phyloP scores from a whole-genome alignment of 805 yeast species.

The Candida koratica region DNA sequence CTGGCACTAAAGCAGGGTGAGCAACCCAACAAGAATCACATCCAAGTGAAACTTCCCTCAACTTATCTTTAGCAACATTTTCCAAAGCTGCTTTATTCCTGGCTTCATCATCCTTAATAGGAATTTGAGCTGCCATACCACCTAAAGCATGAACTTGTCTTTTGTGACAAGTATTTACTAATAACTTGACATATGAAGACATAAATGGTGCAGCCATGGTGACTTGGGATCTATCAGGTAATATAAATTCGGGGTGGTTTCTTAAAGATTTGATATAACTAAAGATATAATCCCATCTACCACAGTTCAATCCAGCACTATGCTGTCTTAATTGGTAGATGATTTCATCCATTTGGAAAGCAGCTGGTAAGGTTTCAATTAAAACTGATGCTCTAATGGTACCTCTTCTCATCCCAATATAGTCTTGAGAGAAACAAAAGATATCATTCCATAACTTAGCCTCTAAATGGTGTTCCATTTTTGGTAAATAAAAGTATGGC shows the following conservation, averaged over 20 bases:
- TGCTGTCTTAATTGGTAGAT: slow-evolving; percentile 73
- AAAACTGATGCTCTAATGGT: slow-evolving; percentile 77
- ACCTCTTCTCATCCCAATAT: slow-evolving; percentile 64
- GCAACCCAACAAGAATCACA: slow-evolving; percentile 92
- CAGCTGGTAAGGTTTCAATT: slow-evolving; percentile 81
- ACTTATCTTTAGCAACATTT: slow-evolving; percentile 70
- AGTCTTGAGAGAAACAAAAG: slow-evolving; percentile 72
- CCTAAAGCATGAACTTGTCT: slow-evolving; percentile 86
- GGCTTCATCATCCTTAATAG: slow-evolving; percentile 65
- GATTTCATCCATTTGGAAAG: slow-evolving; percentile 84
- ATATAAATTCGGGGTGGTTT: slow-evolving; percentile 59
- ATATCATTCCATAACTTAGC: slow-evolving; percentile 83
- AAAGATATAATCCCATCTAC: slow-evolving; percentile 87
- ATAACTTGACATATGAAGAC: slow-evolving; percentile 69
- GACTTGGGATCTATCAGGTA: slow-evolving; percentile 78
- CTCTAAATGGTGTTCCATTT: slow-evolving; percentile 82
- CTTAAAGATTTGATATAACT: slow-evolving; percentile 73
- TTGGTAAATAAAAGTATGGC: slow-evolving; percentile 79
- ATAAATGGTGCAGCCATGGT: slow-evolving; percentile 80
- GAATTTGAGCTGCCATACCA: slow-evolving; percentile 88
- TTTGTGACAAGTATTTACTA: slow-evolving; percentile 70
- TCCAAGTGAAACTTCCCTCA: slow-evolving; percentile 72
- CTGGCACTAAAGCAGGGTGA: slow-evolving; percentile 75
- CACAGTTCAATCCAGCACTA: slow-evolving; percentile 79
- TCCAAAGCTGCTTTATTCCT: slow-evolving; percentile 66